These are phyloP conservation scores for Neurospora tetrasperma DNA, from an alignment of 495 filamentous ascomycete genomes.

Conservation along the genomic window DNA sequence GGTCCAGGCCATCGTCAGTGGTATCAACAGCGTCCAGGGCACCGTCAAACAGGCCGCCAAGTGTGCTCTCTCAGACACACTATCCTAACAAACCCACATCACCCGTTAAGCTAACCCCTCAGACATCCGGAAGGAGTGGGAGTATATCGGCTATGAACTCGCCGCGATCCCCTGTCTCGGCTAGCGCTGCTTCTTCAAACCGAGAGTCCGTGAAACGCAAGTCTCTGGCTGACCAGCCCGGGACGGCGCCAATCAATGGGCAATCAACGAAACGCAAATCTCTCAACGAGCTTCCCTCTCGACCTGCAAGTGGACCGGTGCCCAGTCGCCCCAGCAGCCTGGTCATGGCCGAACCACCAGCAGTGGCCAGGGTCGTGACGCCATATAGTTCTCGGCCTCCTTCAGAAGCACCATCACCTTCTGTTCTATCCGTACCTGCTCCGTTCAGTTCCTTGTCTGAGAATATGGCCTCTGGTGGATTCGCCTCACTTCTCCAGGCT, in stretches of 20 bases:
- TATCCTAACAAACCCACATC: constrained; percentile 32
- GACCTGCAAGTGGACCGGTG: constrained; percentile 4
- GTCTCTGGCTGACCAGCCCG: background rate
- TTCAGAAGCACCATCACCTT: constrained; percentile 15
- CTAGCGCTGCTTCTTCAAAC: constrained; percentile 2
- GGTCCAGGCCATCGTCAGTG: constrained; percentile 24
- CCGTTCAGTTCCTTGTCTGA: constrained; percentile 5
- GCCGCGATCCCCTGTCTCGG: constrained; percentile 10
- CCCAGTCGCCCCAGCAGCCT: constrained; percentile 18
- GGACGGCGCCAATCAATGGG: background rate
- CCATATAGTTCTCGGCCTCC: constrained; percentile 14
- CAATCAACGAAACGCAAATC: constrained; percentile 5
- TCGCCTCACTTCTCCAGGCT: constrained; percentile 38
- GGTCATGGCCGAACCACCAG: constrained; percentile 18
- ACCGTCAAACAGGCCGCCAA: constrained; percentile 19
- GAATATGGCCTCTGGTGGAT: constrained; percentile 13
- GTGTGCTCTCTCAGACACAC: constrained; percentile 10
- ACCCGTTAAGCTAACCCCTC: constrained; percentile 30
- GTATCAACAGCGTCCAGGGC: constrained; percentile 32
- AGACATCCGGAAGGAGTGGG: constrained; percentile 14
- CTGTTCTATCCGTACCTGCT: constrained; percentile 1
- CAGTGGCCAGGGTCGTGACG: constrained; percentile 13
- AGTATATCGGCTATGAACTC: constrained; percentile 8
- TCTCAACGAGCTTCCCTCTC: constrained; percentile 1
- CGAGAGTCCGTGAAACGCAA: constrained; percentile 4